These are phyloP conservation scores for Colletotrichum paranaense DNA, from an alignment of 2,329 filamentous ascomycete genomes.

Conservation along the genomic window DNA sequence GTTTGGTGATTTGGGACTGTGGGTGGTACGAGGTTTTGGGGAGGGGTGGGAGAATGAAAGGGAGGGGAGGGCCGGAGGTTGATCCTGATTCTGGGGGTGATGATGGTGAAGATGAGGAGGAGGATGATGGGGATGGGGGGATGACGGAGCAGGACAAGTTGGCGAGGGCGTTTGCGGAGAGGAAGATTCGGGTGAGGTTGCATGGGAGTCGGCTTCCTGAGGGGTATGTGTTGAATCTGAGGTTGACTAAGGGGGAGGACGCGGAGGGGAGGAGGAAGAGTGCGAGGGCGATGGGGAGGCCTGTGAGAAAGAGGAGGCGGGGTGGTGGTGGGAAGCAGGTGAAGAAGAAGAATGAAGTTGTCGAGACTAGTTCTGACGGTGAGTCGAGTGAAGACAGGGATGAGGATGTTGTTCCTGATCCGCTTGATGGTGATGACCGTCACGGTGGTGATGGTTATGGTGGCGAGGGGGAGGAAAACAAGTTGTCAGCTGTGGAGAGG, in stretches of 20 bases:
- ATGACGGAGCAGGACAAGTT: conserved; percentile 59
- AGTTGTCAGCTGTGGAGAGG: conserved; percentile 49
- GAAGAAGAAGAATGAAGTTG: not conserved
- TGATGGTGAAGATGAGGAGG: conserved; percentile 34
- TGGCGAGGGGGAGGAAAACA: conserved; percentile 17
- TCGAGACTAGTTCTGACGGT: conserved; percentile 22
- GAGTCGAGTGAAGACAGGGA: conserved; percentile 38
- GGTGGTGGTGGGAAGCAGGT: not conserved
- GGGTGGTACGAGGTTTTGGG: conserved; percentile 68
- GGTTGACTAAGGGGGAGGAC: conserved; percentile 60
- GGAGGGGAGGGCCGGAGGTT: conserved; percentile 39
- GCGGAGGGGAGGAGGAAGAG: conserved; percentile 41
- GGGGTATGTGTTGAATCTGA: conserved; percentile 64
- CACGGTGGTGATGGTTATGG: conserved; percentile 31
- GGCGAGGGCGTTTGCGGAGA: conserved; percentile 60
- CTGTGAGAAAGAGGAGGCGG: conserved; percentile 5
- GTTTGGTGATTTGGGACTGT: conserved; percentile 72
- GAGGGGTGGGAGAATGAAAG: conserved; percentile 46
- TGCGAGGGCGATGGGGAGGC: conserved; percentile 36
- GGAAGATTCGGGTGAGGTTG: conserved; percentile 68
- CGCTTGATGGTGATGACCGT: not conserved
- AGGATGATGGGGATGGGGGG: conserved; percentile 24
- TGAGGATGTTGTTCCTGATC: conserved; percentile 39
- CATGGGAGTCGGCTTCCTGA: conserved; percentile 64
- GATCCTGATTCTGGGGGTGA: conserved; percentile 43